These are phyloP conservation scores for Pisolithus microcarpus DNA, from an alignment of 768 basidiomycete genomes.

Conservation along the genomic window DNA sequence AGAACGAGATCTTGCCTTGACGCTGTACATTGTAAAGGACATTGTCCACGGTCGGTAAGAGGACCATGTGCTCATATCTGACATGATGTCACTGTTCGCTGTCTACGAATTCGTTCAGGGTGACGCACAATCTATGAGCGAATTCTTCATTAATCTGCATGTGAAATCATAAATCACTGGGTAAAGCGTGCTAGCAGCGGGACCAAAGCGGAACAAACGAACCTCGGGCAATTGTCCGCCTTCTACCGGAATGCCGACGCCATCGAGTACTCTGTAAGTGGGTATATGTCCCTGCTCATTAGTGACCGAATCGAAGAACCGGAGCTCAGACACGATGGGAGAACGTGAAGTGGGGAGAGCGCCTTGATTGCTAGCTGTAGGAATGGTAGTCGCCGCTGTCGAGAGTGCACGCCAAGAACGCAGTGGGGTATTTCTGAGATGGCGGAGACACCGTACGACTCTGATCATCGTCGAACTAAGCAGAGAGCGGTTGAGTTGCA, in stretches of 20 bases:
- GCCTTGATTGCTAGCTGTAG: constrained; percentile 19
- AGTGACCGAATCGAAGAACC: constrained; percentile 77
- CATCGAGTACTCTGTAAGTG: constrained; percentile 81
- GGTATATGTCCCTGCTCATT: constrained; percentile 61
- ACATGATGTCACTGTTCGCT: neutral
- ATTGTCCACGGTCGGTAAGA: constrained; percentile 79
- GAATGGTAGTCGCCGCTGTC: constrained; percentile 9
- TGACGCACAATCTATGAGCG: constrained; percentile 53
- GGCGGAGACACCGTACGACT: neutral
- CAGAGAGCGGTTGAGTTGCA: no score
- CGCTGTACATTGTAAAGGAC: constrained; percentile 88
- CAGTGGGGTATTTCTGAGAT: neutral
- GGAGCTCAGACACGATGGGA: constrained; percentile 59
- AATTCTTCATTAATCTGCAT: constrained; percentile 58
- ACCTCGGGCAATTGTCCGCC: constrained; percentile 76
- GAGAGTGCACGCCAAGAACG: constrained; percentile 9
- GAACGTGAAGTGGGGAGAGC: constrained; percentile 41
- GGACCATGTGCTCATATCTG: constrained; percentile 73
- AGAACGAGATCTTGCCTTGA: constrained; percentile 89
- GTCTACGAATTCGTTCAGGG: neutral
- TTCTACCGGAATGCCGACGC: constrained; percentile 63
- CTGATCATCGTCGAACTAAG: constrained; percentile 11
- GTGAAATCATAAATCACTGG: neutral
- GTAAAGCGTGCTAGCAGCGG: neutral
- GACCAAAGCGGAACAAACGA: constrained; percentile 11